A percentile compares a stretch with the other conserved stretches of the same genome.
phyloP scores from a whole-genome alignment of 1,284 basidiomycete genomes.

The Kalmanozyma brasiliensis region DNA sequence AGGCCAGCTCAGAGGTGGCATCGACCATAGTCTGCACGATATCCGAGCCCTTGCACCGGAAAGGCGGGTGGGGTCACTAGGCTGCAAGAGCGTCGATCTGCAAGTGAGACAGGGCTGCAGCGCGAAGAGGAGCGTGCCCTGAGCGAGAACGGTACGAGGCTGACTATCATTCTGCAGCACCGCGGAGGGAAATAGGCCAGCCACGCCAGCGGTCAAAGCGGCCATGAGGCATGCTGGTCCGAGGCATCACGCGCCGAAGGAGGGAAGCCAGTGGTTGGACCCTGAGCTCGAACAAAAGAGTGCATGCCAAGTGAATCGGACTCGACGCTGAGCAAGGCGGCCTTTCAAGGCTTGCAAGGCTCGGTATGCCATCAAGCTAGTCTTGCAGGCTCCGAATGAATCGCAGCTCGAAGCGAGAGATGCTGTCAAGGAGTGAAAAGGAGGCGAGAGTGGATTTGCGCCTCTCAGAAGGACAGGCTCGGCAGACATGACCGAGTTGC shows the following conservation, averaged over 20 bases:
- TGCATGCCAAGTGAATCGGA: not conserved
- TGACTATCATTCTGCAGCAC: not conserved
- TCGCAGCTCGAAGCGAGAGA: not conserved
- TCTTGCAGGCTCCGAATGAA: too few species aligned
- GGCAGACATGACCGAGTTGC: slow-evolving; percentile 47
- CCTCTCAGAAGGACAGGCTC: slow-evolving; percentile 18
- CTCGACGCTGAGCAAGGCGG: too few species aligned
- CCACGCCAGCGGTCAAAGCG: slow-evolving; percentile 1
- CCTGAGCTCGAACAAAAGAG: slow-evolving; percentile 4
- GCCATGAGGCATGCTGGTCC: slow-evolving; percentile 27
- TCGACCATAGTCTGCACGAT: slow-evolving; percentile 16
- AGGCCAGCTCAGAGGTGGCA: too few species aligned
- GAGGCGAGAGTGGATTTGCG: slow-evolving; percentile 6
- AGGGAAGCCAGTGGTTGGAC: too few species aligned
- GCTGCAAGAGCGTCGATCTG: slow-evolving; percentile 16
- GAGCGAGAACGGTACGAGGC: slow-evolving; percentile 4
- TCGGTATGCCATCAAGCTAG: not conserved
- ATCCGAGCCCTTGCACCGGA: slow-evolving; percentile 19
- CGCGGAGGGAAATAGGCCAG: too few species aligned
- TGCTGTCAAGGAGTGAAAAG: slow-evolving; percentile 9
- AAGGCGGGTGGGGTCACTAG: slow-evolving; percentile 6
- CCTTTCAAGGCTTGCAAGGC: not conserved
- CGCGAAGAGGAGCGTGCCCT: slow-evolving; percentile 4
- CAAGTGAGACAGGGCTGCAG: slow-evolving; percentile 3
- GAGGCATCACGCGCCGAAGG: slow-evolving; percentile 17